These are phyloP conservation scores for Neofusicoccum sp. DNA, from an alignment of 2,329 filamentous ascomycete genomes.

Conservation along the genomic window DNA sequence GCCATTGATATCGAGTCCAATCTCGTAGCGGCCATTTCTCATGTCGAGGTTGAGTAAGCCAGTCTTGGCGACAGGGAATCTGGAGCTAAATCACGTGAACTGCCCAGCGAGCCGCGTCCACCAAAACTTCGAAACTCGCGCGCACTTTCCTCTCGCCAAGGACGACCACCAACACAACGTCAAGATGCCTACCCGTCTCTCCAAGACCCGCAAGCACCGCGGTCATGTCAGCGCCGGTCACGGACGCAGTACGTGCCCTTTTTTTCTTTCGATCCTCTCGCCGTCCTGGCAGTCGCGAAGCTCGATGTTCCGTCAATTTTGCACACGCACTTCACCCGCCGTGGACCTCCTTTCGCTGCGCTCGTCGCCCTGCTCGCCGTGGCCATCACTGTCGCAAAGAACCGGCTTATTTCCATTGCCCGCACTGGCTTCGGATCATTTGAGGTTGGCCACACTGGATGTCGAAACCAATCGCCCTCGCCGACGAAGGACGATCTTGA, in stretches of 20 bases:
- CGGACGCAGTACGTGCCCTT: slow-evolving; percentile 61
- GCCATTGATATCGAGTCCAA: background rate
- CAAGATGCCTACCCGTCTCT: slow-evolving; percentile 68
- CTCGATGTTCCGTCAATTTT: too few relatives aligned
- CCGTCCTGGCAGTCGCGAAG: background rate
- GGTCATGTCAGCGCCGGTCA: slow-evolving; percentile 98
- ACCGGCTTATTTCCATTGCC: too few relatives aligned
- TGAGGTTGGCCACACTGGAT: too few relatives aligned
- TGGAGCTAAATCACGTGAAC: background rate
- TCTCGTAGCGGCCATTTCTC: background rate
- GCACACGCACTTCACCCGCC: too few relatives aligned
- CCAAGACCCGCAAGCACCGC: slow-evolving; percentile 81
- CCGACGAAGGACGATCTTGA: too few relatives aligned
- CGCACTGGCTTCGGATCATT: too few relatives aligned
- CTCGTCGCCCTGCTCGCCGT: background rate
- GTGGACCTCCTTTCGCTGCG: background rate
- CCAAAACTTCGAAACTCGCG: background rate
- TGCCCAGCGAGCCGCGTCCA: background rate
- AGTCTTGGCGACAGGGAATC: background rate
- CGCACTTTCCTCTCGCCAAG: background rate
- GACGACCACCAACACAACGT: slow-evolving; percentile 19
- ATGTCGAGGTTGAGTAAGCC: background rate
- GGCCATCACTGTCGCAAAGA: too few relatives aligned
- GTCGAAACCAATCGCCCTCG: too few relatives aligned
- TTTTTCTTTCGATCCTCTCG: background rate